These are phyloP conservation scores for Phaffomyces opuntiae DNA, from an alignment of 805 yeast species.

Conservation along the genomic window DNA sequence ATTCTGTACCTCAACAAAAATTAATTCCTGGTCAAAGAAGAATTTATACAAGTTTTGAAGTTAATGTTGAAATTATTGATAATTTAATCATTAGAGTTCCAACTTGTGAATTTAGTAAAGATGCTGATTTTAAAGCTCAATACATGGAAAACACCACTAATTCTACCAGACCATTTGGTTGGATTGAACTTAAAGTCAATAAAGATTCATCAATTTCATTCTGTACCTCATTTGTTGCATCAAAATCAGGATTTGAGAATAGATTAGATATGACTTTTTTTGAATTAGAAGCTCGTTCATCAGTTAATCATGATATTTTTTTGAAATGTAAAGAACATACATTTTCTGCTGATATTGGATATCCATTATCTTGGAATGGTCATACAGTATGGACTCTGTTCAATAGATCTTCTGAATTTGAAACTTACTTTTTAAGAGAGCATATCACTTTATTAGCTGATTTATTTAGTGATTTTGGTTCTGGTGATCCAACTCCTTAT, in stretches of 20 bases:
- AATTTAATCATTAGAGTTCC: conserved; percentile 72
- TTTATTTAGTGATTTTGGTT: conserved; percentile 63
- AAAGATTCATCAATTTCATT: conserved; percentile 43
- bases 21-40: conserved; percentile 47
- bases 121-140: conserved; percentile 33
- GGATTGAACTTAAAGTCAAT: conserved; percentile 72
- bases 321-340: conserved; percentile 54
- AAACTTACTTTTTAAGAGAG: conserved; percentile 69
- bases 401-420: conserved; percentile 43
- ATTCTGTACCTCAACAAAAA: conserved; percentile 37
- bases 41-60: conserved; percentile 46
- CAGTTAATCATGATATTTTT: conserved; percentile 83
- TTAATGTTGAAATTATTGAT: conserved; percentile 53
- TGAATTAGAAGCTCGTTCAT: conserved; percentile 62
- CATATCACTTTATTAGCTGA: conserved; percentile 73
- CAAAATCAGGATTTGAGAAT: conserved; percentile 50
- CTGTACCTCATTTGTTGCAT: conserved; percentile 46
- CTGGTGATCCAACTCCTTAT: conserved; percentile 67
- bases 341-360: conserved; percentile 50
- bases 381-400: conserved; percentile 60
- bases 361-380: conserved; percentile 83
- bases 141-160: conserved; percentile 17
- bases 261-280: conserved; percentile 37
- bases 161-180: conserved; percentile 69
- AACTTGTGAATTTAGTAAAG: conserved; percentile 78